Base-by-base conservation (phyloP, 2,329 filamentous ascomycete genomes). In the Ustulina deusta region DNA sequence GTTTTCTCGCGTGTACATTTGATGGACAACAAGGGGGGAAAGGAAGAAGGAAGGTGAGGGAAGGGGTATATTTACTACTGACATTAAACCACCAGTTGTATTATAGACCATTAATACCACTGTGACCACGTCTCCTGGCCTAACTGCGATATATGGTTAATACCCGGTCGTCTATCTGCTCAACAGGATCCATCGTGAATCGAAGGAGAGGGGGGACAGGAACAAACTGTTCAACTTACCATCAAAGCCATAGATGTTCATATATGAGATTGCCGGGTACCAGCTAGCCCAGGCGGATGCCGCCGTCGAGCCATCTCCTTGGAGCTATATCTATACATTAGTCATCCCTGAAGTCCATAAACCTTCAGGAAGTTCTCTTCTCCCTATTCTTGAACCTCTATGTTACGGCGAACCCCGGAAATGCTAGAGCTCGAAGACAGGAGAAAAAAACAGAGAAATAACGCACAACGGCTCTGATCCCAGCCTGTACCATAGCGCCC, bases 401-500 rank as follows among this genome's bases (percentile, higher is more conserved):
- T 17, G 25, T 17, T 6, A 51, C 15, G 27, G 2, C 15, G 25
- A n/a, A 9, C 25, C 25, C 46, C 17, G 46, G 25, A 5, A 32
- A 10, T 17, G 15, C 25, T 6, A 27, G 25, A 29, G 27, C 32
- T n/a, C 13, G 6, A 15, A 10, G 11, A 40, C 15, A 40, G 29
- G 4, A 29, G 20, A 49, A 29, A 10, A n/a, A 49, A 27, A n/a
- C n/a, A n/a, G 34, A 54, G 15, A 6, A 49, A 48, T 10, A 22
- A 51, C 61, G 20, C 40, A 59, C 61, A 22, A 36, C 32, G 13
- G 27, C 32, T 40, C 44, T 22, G 36, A 42, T 27, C 27, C 54
- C 61, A 34, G 20, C 54, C 54, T 58, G 42, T 13, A 59, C 7
- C 44, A 59, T 46, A 2, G 54, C 54, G 36, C 62, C 34, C 17